Evolutionary conservation across 2,329 filamentous ascomycete species (phyloP).

Genomic region (Cladosporium sp.): DNA sequence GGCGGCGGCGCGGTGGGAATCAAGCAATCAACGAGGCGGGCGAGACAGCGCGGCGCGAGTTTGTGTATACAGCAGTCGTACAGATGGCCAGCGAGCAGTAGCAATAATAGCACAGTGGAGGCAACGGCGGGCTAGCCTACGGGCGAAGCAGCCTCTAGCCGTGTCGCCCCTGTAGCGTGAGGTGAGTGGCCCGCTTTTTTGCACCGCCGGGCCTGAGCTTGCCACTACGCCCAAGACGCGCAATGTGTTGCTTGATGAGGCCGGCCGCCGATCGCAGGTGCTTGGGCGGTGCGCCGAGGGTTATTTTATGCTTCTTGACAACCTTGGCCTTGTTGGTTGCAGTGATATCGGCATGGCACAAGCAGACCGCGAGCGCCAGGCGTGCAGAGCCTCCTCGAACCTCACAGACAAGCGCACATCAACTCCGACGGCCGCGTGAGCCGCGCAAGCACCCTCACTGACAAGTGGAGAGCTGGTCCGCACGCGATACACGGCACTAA

Average conservation of each 20-base stretch:
- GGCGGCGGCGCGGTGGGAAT: background rate
- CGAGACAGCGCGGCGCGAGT: background rate
- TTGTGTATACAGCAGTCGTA: background rate
- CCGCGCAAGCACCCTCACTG: conserved; percentile 3
- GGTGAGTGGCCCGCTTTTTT: background rate
- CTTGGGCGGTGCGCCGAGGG: too few relatives aligned
- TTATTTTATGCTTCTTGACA: background rate
- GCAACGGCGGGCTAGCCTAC: conserved; percentile 5
- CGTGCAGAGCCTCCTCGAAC: background rate
- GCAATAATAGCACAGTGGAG: conserved; percentile 9
- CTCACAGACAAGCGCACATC: background rate
- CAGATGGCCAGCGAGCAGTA: background rate
- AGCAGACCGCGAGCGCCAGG: background rate
- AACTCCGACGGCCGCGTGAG: conserved; percentile 1
- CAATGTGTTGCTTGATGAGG: conserved; percentile 7
- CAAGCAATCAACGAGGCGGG: background rate
- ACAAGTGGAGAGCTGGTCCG: background rate
- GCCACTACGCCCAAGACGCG: conserved; percentile 4
- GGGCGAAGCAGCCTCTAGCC: background rate
- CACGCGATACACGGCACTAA: background rate
- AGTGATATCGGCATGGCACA: background rate
- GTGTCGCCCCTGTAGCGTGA: conserved; percentile 5
- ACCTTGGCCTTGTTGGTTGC: too few relatives aligned
- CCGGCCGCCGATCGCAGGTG: background rate
- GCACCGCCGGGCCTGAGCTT: conserved; percentile 1